Conservation (phyloP, 2,329 filamentous ascomycete species). For the Penicillium sp. region DNA sequence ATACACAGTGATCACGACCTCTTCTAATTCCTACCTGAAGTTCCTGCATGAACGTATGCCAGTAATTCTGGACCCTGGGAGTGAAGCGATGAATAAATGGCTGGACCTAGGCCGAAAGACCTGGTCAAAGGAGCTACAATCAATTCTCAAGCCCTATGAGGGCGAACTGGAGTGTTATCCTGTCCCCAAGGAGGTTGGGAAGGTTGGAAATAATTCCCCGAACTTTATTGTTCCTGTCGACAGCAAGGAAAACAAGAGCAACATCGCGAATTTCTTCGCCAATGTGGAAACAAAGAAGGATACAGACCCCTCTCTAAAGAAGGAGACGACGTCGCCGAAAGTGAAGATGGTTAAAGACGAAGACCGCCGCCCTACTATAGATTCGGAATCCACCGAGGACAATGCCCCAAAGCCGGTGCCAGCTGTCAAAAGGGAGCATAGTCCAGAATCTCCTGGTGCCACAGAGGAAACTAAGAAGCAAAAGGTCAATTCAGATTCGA, state of each 20-base stretch:
- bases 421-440: slow-evolving; percentile 50
- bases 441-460: slow-evolving; percentile 24
- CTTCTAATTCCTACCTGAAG: slow-evolving; percentile 74
- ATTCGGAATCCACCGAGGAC: slow-evolving; percentile 27
- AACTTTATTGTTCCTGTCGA: slow-evolving; percentile 78
- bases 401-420: slow-evolving; percentile 51
- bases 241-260: slow-evolving; percentile 84
- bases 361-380: background rate
- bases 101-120: slow-evolving; percentile 68
- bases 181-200: slow-evolving; percentile 85
- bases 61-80: slow-evolving; percentile 77
- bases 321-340: slow-evolving; percentile 38
- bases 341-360: slow-evolving; percentile 14
- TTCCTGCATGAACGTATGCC: slow-evolving; percentile 97
- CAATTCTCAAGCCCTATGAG: slow-evolving; percentile 71
- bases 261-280: slow-evolving; percentile 90
- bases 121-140: slow-evolving; percentile 78
- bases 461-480: slow-evolving; percentile 25
- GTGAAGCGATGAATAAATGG: slow-evolving; percentile 69
- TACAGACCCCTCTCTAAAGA: slow-evolving; percentile 11
- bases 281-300: slow-evolving; percentile 47
- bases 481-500: slow-evolving; percentile 19
- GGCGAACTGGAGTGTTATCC: slow-evolving; percentile 81
- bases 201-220: slow-evolving; percentile 87
- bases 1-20: slow-evolving; percentile 91